phyloP scores from a whole-genome alignment of 2,329 filamentous ascomycete species.

The Fusarium nisikadoi region DNA sequence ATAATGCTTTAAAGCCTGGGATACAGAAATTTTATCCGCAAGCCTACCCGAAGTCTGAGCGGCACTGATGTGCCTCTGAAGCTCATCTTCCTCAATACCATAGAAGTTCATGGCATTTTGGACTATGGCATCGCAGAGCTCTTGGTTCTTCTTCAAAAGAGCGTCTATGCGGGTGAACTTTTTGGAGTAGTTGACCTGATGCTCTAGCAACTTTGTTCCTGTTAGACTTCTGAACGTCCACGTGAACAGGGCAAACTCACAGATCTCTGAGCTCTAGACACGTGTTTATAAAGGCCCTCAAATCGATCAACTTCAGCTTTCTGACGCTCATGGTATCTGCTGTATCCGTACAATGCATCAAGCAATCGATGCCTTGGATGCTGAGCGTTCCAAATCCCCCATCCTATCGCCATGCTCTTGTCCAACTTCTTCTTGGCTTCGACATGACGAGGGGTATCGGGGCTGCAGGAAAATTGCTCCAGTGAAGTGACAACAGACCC shows the following conservation, averaged over 20 bases:
- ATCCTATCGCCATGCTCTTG: slow-evolving; percentile 42
- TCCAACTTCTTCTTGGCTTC: slow-evolving; percentile 48
- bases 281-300: slow-evolving; percentile 51
- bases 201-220: slow-evolving; percentile 59
- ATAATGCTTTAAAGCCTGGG: slow-evolving; percentile 66
- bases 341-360: slow-evolving; percentile 53
- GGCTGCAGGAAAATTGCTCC: slow-evolving; percentile 36
- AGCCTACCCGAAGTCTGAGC: slow-evolving; percentile 51
- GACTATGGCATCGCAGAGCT: slow-evolving; percentile 59
- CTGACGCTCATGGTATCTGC: slow-evolving; percentile 49
- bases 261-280: slow-evolving; percentile 49
- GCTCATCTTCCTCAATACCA: slow-evolving; percentile 54
- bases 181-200: slow-evolving; percentile 66
- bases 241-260: background rate
- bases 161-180: slow-evolving; percentile 59
- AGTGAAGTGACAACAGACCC: slow-evolving; percentile 41
- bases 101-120: slow-evolving; percentile 59
- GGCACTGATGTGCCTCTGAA: slow-evolving; percentile 55
- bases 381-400: slow-evolving; percentile 48
- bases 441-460: slow-evolving; percentile 42
- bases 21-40: slow-evolving; percentile 60
- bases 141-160: slow-evolving; percentile 57
- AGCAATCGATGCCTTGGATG: slow-evolving; percentile 55
- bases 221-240: accelerated
- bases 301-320: slow-evolving; percentile 51